Evolutionary conservation across 2,329 filamentous ascomycete genomes (phyloP).

Genomic region (Karstenula rhodostoma): DNA sequence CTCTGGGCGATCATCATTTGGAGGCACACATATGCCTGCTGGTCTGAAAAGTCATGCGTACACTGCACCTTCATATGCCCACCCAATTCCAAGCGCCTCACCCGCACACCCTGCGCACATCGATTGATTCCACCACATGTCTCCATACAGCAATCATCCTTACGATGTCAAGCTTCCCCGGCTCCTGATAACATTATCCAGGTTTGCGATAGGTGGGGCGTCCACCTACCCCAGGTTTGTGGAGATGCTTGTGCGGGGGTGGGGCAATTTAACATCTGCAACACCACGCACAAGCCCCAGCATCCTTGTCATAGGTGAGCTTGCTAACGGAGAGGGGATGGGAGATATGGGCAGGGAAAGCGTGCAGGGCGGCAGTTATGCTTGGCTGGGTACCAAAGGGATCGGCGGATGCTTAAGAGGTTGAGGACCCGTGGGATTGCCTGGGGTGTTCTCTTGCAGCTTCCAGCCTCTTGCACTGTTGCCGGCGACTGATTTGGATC

Average conservation of each 20-base stretch:
- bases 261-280: slow-evolving; percentile 6
- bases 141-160: neutral
- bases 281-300: neutral
- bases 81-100: neutral
- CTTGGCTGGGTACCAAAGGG: slow-evolving; percentile 6
- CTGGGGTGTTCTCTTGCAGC: neutral
- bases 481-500: neutral
- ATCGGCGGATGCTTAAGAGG: slow-evolving; percentile 4
- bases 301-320: slow-evolving; percentile 1
- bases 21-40: neutral
- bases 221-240: neutral
- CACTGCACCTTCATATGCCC: neutral
- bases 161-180: neutral
- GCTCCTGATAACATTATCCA: slow-evolving; percentile 6
- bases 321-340: neutral
- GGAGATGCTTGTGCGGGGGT: slow-evolving; percentile 10
- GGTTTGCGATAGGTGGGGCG: slow-evolving; percentile 6
- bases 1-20: neutral
- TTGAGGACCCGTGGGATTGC: neutral
- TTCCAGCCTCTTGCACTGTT: neutral
- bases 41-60: neutral
- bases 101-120: neutral
- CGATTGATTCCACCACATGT: neutral
- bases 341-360: neutral
- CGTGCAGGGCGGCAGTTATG: slow-evolving; percentile 8